Evolutionary conservation across 495 filamentous ascomycete genomes (phyloP).

Genomic region (Penicillium alfredii): DNA sequence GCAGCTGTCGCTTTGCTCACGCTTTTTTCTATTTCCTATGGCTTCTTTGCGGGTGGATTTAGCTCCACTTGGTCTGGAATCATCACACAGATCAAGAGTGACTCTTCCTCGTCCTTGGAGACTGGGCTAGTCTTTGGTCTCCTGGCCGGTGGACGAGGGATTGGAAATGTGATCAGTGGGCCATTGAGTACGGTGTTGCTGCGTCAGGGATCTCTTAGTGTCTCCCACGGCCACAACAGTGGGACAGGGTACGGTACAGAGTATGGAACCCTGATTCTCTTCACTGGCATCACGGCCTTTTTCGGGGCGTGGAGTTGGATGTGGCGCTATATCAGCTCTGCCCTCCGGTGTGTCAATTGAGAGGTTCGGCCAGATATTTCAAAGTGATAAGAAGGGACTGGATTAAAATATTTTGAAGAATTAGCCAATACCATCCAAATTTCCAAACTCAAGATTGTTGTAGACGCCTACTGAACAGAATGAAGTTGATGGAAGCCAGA

Average conservation of each 20-base stretch:
- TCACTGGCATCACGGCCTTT: slow-evolving; percentile 39
- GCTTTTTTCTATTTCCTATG: slow-evolving; percentile 61
- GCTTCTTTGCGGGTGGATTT: slow-evolving; percentile 62
- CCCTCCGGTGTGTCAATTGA: slow-evolving; percentile 5
- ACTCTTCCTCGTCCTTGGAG: slow-evolving; percentile 40
- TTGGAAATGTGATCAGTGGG: slow-evolving; percentile 59
- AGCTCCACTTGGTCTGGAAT: slow-evolving; percentile 58
- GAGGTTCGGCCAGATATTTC: no score
- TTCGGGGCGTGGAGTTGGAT: slow-evolving; percentile 34
- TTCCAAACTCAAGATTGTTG: no score
- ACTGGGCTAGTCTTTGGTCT: slow-evolving; percentile 58
- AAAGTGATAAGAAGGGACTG: slow-evolving; percentile 1
- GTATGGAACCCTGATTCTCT: slow-evolving; percentile 42
- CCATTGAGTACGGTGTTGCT: slow-evolving; percentile 55
- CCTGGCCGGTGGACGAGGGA: slow-evolving; percentile 56
- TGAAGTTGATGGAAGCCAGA: no score
- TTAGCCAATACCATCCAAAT: no score
- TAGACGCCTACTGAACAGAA: no score
- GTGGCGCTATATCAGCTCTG: slow-evolving; percentile 24
- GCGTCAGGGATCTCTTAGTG: slow-evolving; percentile 22
- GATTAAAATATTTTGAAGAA: background rate
- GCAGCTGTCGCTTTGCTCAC: slow-evolving; percentile 51
- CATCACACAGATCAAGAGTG: slow-evolving; percentile 48
- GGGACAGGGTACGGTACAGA: slow-evolving; percentile 31
- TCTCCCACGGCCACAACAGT: slow-evolving; percentile 7